These are phyloP conservation scores for Fraxinus greggii DNA, from an alignment of 305 asterid species.

Conservation along the genomic window DNA sequence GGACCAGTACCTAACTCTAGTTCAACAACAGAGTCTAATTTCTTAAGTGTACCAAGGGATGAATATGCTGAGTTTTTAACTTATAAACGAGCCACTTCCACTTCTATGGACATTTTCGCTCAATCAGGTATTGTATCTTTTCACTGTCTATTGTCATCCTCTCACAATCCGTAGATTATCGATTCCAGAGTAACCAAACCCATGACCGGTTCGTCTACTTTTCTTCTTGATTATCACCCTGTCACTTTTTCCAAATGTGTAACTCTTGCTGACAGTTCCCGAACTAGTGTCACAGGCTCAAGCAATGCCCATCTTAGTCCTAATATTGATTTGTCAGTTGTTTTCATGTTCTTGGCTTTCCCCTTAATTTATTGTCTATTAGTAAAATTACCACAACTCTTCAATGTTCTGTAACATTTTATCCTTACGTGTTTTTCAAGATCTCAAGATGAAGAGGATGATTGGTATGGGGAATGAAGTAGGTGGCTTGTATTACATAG, in stretches of 20 bases:
- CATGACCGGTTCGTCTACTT: background rate
- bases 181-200: background rate
- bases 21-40: background rate
- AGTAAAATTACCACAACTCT: background rate
- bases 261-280: background rate
- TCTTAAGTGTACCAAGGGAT: background rate
- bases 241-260: background rate
- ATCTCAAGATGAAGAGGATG: background rate
- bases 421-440: background rate
- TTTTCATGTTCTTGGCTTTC: background rate
- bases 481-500: background rate
- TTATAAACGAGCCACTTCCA: background rate
- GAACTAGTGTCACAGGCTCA: background rate
- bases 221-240: background rate
- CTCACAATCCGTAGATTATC: background rate
- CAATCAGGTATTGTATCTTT: background rate
- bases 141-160: background rate
- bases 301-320: background rate
- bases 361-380: background rate
- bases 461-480: background rate
- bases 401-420: background rate
- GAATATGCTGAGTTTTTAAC: background rate
- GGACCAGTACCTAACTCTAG: background rate
- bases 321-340: background rate
- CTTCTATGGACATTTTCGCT: background rate